Percentiles rank a stretch among this genome's conserved stretches.
phyloP scores from a whole-genome alignment of 805 yeast genomes.

The Wickerhamiella kazuoi region DNA sequence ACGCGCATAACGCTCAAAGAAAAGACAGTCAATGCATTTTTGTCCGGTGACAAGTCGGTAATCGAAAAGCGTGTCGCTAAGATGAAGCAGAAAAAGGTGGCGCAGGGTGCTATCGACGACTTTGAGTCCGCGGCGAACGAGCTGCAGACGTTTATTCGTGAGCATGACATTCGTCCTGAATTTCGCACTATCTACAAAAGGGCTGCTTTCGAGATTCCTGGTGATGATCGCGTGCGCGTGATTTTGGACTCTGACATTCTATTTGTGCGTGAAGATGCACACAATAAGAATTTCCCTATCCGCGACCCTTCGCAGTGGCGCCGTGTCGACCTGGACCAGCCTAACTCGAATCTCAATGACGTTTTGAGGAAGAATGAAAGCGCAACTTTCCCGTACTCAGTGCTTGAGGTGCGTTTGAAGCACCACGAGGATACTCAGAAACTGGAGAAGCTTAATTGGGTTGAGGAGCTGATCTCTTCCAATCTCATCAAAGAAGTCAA shows the following conservation, averaged over 20 bases:
- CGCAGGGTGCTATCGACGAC: constrained; percentile 33
- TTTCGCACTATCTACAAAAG: constrained; percentile 75
- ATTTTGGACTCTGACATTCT: constrained; percentile 76
- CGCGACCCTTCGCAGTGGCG: constrained; percentile 87
- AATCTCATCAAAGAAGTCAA: constrained; percentile 88
- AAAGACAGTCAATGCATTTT: constrained; percentile 60
- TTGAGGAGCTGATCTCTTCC: constrained; percentile 65
- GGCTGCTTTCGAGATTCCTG: constrained; percentile 96
- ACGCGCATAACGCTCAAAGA: constrained; percentile 56
- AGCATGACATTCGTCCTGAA: constrained; percentile 61
- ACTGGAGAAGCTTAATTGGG: constrained; percentile 36
- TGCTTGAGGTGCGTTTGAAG: constrained; percentile 68
- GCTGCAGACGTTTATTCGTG: constrained; percentile 44
- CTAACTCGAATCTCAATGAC: constrained; percentile 50
- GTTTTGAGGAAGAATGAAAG: constrained; percentile 74
- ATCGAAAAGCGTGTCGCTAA: constrained; percentile 40
- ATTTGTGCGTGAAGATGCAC: constrained; percentile 79
- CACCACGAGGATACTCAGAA: constrained; percentile 23
- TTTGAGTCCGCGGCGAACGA: constrained; percentile 38
- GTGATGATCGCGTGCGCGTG: constrained; percentile 82
- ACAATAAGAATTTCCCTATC: constrained; percentile 70
- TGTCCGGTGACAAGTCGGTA: constrained; percentile 31
- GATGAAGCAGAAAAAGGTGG: constrained; percentile 43
- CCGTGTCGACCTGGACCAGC: constrained; percentile 67
- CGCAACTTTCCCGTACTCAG: constrained; percentile 53